A percentile compares a stretch with the other conserved stretches of the same genome.
Conservation (phyloP, 148 eudicot species). For the Rhododendron henanense region DNA sequence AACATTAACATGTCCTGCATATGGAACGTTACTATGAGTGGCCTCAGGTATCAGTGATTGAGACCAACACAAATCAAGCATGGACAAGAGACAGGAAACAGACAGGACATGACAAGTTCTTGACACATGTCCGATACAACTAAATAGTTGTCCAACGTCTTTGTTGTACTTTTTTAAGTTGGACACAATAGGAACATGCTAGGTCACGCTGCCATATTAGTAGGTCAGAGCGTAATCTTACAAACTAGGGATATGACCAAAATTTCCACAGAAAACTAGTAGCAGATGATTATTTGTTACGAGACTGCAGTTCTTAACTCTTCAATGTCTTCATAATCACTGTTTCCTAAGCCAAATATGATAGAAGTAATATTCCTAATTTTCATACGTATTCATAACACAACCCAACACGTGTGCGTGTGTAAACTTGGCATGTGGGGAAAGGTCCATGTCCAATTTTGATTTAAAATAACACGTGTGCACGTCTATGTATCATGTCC, state of each 20-base stretch:
- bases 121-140: neutral
- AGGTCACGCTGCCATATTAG: neutral
- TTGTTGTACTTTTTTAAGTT: neutral
- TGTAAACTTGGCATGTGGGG: neutral
- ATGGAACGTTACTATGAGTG: slow-evolving; percentile 8
- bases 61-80: neutral
- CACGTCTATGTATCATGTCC: neutral
- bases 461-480: neutral
- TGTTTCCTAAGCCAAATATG: neutral
- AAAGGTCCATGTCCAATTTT: neutral
- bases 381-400: neutral
- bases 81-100: neutral
- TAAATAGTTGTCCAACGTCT: neutral
- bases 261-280: neutral
- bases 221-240: neutral
- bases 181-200: neutral
- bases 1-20: slow-evolving; percentile 94
- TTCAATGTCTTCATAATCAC: neutral
- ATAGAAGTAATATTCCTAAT: neutral
- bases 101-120: neutral
- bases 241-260: neutral
- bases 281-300: neutral
- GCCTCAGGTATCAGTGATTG: neutral
- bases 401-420: neutral
- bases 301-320: neutral